phyloP scores from a whole-genome alignment of 2,329 filamentous ascomycete species.

The Paramyrothecium roridum region DNA sequence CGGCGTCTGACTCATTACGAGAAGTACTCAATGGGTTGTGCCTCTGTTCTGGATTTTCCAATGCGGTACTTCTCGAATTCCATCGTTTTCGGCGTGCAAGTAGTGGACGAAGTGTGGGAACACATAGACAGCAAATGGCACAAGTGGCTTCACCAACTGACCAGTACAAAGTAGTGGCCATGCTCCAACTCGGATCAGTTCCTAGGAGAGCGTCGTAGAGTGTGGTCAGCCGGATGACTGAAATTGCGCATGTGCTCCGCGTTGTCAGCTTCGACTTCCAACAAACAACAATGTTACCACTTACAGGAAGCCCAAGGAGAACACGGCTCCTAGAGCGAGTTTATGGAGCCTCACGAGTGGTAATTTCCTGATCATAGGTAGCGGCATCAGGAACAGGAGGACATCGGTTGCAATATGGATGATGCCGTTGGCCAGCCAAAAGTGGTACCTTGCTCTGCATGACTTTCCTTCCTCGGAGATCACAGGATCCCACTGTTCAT shows the following conservation, averaged over 20 bases:
- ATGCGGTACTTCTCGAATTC: not conserved
- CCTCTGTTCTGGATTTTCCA: not conserved
- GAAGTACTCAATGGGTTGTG: not conserved
- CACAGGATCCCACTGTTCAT: not conserved
- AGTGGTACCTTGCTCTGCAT: not conserved
- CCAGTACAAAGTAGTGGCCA: not conserved
- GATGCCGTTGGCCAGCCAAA: not conserved
- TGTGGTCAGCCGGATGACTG: not conserved
- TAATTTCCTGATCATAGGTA: not conserved
- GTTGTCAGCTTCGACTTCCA: not conserved
- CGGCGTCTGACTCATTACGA: not conserved
- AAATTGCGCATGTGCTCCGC: not conserved
- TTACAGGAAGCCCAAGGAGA: not conserved
- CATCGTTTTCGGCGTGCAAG: not conserved
- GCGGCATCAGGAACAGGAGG: not conserved
- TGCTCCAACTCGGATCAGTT: not conserved
- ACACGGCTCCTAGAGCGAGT: not conserved
- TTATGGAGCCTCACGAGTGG: not conserved
- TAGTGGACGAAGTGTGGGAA: not conserved
- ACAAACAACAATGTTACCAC: not conserved
- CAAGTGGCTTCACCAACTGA: not conserved
- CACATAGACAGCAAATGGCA: not conserved
- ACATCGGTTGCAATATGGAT: not conserved
- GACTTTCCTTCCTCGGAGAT: not conserved
- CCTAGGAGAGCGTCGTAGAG: not conserved